Evolutionary conservation across 768 basidiomycete genomes (phyloP), one percentile per base, ranked within the genome.

Genomic region (Hygrophorus pudorinus): DNA sequence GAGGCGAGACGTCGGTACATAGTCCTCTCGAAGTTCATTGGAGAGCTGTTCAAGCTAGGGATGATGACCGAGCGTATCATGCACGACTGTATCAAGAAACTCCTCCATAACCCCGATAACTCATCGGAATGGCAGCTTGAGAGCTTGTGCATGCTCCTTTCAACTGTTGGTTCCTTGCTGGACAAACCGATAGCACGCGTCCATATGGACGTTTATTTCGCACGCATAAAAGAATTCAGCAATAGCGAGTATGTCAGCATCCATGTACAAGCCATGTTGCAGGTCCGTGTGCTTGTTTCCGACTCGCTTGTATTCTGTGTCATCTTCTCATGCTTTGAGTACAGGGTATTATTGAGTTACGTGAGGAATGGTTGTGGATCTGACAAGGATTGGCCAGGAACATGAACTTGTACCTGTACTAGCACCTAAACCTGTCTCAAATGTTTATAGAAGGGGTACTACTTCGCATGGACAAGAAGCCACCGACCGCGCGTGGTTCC

Each of bases 41-140:
- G 94, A 51, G 93, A 98, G 65, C 71, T 97, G 41, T 98, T 90
- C 82, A 96, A 96, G 67, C 71, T 97, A 12, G 85, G 87, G 65
- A 94, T 97, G 90, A 70, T 97, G 42, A 91, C 90, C 36, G 88
- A 91, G 67, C 83, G 88, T 53, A 94, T 97, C 67, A 98, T 97
- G 87, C 86, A 91, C 69, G 86, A 90, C 63, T 98, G 93, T 71
- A 80, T 97, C 61, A 88, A 90, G 76, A 91, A 93, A 66, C 76
- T 96, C 6, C 71, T 97, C 10, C 77, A 81, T 46, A 97, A 98
- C 58, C 83, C 93, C 46, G 82, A 89, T 51, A 87, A 88, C 56
- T 93, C 92, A 0, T 91, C 96, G 58, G 94, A 97, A 65, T 93
- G 94, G 66, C 92, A 94, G 58, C 85, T 98, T 51, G 93, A 97